Base-by-base conservation (phyloP, 2,329 filamentous ascomycete species). In the Colletotrichum neosansevieriae region DNA sequence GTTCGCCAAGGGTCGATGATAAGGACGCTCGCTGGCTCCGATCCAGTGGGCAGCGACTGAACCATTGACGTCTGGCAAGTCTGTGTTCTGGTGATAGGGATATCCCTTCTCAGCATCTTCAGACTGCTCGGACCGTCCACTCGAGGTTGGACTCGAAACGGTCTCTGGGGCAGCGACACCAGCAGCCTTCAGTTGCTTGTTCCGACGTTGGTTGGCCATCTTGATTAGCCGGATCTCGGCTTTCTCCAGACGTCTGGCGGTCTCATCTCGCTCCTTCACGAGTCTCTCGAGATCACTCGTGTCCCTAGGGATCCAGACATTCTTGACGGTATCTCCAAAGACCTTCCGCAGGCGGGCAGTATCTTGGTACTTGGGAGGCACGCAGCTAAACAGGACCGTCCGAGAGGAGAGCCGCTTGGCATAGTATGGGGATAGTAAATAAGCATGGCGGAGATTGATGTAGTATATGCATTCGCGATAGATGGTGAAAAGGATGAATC, bases 361-460 rank as follows among this genome's bases (percentile, higher is more conserved):
- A 65, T 93, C 87, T 36, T 95, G 85, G 70, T 94, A 96, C 4
- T 91, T 86, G 40, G 88, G 82, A 0, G 95, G 94, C 1, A 97
- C 93, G 1, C 92, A 92, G 1, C 94, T 92, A 79, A 97, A 97
- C n/a, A 99, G 87, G 6, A 98, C 94, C 1, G 94, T 98, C 32
- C 94, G 89, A 0, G 94, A 94, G 0, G 95, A 98, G 47, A 98
- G 89, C 17, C 94, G 91, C 72, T 90, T 91, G 32, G 94, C 88
- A 75, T 97, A 95, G 58, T 92, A 84, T 1, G 93, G 94, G 2
- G 94, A 93, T 64, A 97, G 85, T n/a, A 94, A 88, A 81, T 97
- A 98, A 1, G 95, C 95, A 81, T 98, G 96, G 71, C 95, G 92
- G 59, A 98, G 81, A 74, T 97, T 97, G 82, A 98, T 93, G 79